Base-by-base conservation (phyloP, 768 basidiomycete genomes). In the Phanerodontia chrysosporium region DNA sequence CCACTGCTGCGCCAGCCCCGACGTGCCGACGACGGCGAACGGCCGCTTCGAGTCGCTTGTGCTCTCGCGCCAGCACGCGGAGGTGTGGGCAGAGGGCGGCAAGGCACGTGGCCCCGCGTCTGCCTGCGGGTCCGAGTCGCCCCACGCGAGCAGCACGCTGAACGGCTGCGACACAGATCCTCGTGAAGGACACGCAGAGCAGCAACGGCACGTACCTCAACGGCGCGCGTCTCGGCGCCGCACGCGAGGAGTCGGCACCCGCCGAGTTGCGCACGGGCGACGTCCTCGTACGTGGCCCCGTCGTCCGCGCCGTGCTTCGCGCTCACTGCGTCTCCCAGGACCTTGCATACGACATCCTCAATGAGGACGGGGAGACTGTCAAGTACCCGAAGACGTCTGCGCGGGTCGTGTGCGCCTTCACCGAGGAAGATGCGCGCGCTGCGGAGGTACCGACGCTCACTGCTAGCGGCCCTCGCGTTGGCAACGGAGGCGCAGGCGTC, bases 181-280 rank as follows among this genome's bases (percentile, higher is more conserved):
- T 77, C 78, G 98, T 98, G 80, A 95, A 93, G 74, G 96, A 98
- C 73, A 93, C 97, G 69, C 95, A 96, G 77, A 93, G 90, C 63
- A 95, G 92, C 0, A 99, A 99, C 64, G 96, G 96, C 1, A 99
- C 96, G 6, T 99, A 98, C 71, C 94, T 99, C 72, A 98, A 99
- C 66, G 88, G 92, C 57, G 93, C 98, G 64, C 82, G 96, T 35
- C 85, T 98, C 51, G 92, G 89, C 62, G 80, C 82, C 2, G 96
- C 98, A 70, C 87, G 91, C 36, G 78, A 89, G 59, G 95, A 97
- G 75, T 92, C 90, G 0, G 91, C 95, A 22, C 92, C 95, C 0
- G 94, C 84, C 64, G 93, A 96, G 73, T 85, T 99, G 42, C 94
- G 97, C 75, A 88, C 85, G 49, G 95, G 96, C 69, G 95, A 98